Base-by-base conservation (phyloP, 805 yeast genomes). In the Candida koratica region DNA sequence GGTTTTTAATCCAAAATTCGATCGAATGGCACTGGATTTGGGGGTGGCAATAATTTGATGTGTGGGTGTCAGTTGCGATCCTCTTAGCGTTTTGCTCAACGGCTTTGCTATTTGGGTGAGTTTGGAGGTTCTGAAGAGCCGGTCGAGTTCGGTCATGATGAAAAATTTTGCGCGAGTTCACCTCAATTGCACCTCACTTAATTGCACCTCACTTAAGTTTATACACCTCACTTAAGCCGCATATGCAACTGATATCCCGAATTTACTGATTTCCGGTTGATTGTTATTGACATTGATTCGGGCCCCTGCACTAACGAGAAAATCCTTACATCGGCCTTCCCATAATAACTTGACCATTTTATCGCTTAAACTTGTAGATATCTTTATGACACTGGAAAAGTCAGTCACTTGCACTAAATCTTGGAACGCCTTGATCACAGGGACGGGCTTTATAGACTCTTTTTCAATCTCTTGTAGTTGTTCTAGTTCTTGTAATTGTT, bases 311-410 rank as follows among this genome's bases (percentile, higher is more conserved):
- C 85, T 77, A 2, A 89, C 63, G 34, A 90, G 56, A 54, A 90
- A 84, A 28, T 86, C 94, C 48, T 82, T 80, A 49, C 75, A 77
- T 42, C 83, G 75, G 0, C 97, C 96, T 49, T 85, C 96, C 96
- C 97, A 90, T 29, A 85, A 61, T 5, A 88, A 32, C 41, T 76
- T 77, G 10, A 85, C 47, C 41, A 76, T 69, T 44, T 68, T 71
- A 34, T 79, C 81, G 29, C 75, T 78, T 19, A 86, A 45, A 28
- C 87, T 79, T 1, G 93, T 77, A 37, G 89, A 75, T 3, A 81
- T 59, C 55, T 85, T 88, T 46, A 88, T 56, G 10, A 86, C 90
- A 40, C 85, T 79, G 2, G 80, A 69, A 50, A 79, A 83, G 30
- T 74, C 69, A 19, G 80, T 69, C 27, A 67, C 68, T 24, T 69